Evolutionary conservation across 192 early-diverging fungal genomes (phyloP).

Genomic region (Phlyctochytrium arcticum): DNA sequence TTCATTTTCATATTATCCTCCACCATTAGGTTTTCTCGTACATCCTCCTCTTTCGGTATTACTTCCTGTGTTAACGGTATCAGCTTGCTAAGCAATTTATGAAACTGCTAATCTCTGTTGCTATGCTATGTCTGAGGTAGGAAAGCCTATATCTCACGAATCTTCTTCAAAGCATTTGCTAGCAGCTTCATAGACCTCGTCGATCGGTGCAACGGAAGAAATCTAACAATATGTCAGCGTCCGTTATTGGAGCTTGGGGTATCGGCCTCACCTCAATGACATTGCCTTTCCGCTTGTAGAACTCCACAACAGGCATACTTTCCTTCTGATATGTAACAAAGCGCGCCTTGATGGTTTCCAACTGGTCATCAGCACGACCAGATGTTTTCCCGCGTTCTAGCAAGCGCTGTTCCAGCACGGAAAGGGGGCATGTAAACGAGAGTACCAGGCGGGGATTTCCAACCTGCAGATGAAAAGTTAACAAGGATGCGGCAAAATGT

Average conservation of each 20-base stretch:
- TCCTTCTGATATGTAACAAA: slow-evolving; percentile 47
- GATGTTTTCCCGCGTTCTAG: slow-evolving; percentile 51
- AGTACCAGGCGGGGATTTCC: slow-evolving; percentile 17
- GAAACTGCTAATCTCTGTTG: too few relatives aligned
- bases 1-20: too few relatives aligned
- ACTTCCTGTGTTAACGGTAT: too few relatives aligned
- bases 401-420: slow-evolving; percentile 44
- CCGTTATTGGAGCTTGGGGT: too few relatives aligned
- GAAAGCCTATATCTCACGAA: too few relatives aligned
- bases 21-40: too few relatives aligned
- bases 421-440: slow-evolving; percentile 46
- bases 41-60: neutral
- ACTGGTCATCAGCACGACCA: slow-evolving; percentile 51
- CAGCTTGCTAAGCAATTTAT: too few relatives aligned
- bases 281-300: slow-evolving; percentile 16
- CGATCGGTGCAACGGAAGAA: slow-evolving; percentile 32
- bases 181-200: slow-evolving; percentile 35
- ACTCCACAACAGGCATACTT: slow-evolving; percentile 47
- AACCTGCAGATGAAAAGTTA: slow-evolving; percentile 5
- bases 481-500: neutral
- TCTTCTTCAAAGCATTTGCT: slow-evolving; percentile 16
- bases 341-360: slow-evolving; percentile 49
- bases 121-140: too few relatives aligned
- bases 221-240: slow-evolving; percentile 26
- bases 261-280: neutral